Evolutionary conservation across 345 rosid species (phyloP), one percentile per base, ranked within the genome.

Genomic region (Murraya koenigii): DNA sequence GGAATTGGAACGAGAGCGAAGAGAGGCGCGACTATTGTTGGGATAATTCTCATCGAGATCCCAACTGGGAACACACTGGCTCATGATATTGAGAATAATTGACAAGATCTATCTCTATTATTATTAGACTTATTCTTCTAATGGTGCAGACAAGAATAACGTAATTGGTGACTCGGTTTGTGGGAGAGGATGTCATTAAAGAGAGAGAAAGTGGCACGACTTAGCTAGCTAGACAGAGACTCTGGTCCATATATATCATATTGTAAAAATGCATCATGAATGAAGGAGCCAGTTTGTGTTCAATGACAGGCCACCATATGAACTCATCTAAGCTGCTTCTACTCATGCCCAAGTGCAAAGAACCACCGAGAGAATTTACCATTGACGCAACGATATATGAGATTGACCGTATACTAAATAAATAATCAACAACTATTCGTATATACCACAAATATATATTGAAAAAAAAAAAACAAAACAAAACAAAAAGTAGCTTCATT

Each of bases 11-110:
- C 75, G 63, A 28, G 88, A 88, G 22, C 89, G 89, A 72, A 74
- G 77, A 35, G 90, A 74, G 79, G 66, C 69, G 61, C 80, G 76
- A 5, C 62, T 33, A 9, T 80, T 30, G 13, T 72, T 11, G 36
- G 85, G 86, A 82, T 77, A 52, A 44, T 44, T 59, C 7, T 89
- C 90, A 32, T 89, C 91, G 71, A 86, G 80, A 77, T 90, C 89
- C 91, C 92, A 93, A 69, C 84, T 84, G 35, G 99, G 98, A 78
- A 95, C 98, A 74, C 98, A 90, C 88, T 87, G 99, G 78, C 93
- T 92, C 99, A 44, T 44, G 49, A 91, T 92, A 74, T 62, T 77
- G 6, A 41, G 56, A 32, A 25, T 17, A 60, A 1, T 61, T 55
- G 36, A 4, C 7, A 13, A 3, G 49, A 44, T 44, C 49, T 44